These are phyloP conservation scores for Plasmodium gaboni DNA, from an alignment of 169 alveolate genomes.

Conservation along the genomic window DNA sequence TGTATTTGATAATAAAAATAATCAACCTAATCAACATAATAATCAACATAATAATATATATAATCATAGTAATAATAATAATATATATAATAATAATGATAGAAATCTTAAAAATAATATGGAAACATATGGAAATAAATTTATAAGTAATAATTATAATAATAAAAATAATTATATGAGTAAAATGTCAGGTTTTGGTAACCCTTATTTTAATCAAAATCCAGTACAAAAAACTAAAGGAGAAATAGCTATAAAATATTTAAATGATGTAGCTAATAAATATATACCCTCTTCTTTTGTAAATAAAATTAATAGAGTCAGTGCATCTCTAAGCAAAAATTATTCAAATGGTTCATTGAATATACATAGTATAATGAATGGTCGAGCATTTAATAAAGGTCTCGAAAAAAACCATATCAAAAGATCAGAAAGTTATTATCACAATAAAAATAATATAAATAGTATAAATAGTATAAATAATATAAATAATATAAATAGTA, in stretches of 20 bases:
- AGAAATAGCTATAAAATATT: conserved; percentile 65
- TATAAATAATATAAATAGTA: neutral
- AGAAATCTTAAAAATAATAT: neutral
- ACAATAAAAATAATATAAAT: neutral
- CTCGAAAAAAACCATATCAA: conserved; percentile 10
- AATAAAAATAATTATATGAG: conserved; percentile 31
- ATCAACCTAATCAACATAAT: neutral
- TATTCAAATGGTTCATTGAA: conserved; percentile 70
- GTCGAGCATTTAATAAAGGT: conserved; percentile 35
- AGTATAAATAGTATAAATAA: neutral
- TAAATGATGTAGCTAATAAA: conserved; percentile 66
- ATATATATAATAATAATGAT: neutral
- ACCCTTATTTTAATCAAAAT: conserved; percentile 68
- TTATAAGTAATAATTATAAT: neutral
- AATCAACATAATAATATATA: too few species aligned
- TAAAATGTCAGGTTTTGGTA: conserved; percentile 73
- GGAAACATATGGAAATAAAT: neutral
- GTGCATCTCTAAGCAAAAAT: conserved; percentile 57
- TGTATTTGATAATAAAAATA: conserved; percentile 5
- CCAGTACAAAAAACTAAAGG: conserved; percentile 57
- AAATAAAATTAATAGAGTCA: conserved; percentile 52
- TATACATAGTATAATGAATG: conserved; percentile 56
- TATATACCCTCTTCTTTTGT: conserved; percentile 73
- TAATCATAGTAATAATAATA: too few species aligned
- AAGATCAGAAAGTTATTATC: neutral